Base-by-base conservation (phyloP, 2,329 filamentous ascomycete species). In the Cladophialophora bantiana region DNA sequence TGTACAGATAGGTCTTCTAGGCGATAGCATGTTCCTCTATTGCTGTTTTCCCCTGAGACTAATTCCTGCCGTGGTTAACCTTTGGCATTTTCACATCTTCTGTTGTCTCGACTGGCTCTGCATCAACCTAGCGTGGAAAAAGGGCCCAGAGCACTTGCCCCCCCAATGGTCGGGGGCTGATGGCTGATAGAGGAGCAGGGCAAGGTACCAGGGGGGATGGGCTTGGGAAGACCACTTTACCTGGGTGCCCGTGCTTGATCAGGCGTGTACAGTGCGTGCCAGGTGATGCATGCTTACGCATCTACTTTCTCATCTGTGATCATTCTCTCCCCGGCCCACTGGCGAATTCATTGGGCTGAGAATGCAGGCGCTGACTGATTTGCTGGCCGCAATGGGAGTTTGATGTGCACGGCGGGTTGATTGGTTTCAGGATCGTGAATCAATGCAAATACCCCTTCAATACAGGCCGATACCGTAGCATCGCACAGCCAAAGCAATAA, bases 241-340 rank as follows among this genome's bases (percentile, higher is more conserved):
- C 48, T 53, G 20, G 31, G 52, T 55, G 52, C 52, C 7, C 12
- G 26, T 50, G 18, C 18, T 50, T 31, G 18, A 50, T 50, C 45
- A 50, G 20, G 18, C n/a, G 45, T 26, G 12, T 26, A 12, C 18
- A 20, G 26, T 50, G 18, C 18, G 12, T 35, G n/a, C 20, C 45
- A 61, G 59, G 34, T 53, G 59, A 61, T 53, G 59, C 59, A 52
- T 53, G 59, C 48, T 61, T 61, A 61, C 42, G 18, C 45, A 61
- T 61, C 45, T 31, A 26, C 31, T 26, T 26, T 60, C 42, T 10
- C 15, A 15, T 32, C 12, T 13, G 6, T 34, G 26, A 59, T 15
- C 9, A 3, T 4, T 45, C 15, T 60, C n/a, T n/a, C 12, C 50
- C 50, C 20, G 18, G 31, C 40, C 57, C 58, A 60, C 31, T 42